Base-by-base conservation (phyloP, 495 filamentous ascomycete species). In the Aspergillus avenaceus region DNA sequence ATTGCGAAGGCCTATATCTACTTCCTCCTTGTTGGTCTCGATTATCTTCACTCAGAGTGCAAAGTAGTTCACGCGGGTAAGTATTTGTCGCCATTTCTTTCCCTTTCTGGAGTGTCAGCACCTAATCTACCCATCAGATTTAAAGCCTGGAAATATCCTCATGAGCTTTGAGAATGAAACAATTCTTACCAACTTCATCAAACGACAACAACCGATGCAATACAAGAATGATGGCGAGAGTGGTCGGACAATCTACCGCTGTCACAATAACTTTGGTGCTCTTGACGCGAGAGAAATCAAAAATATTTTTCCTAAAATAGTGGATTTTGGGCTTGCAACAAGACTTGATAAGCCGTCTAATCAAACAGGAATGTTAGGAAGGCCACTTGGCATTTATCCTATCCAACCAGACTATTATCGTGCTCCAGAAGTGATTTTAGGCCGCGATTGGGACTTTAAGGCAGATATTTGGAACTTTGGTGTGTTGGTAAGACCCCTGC, bases 391-490 rank as follows among this genome's bases (percentile, higher is more conserved):
- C n/a, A n/a, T n/a, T 29, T 47, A 62, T 55, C 64, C 64, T 13
- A 70, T 70, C 21, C 63, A 69, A 29, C 69, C 67, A 40, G 53
- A 60, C 29, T 38, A 63, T 22, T 75, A 70, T 46, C 59, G 65
- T 46, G 66, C 67, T 4, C 71, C 71, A 4, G 70, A 74, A 50
- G 51, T 69, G 0, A 60, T 70, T 19, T 44, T 72, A 37, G 55
- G 57, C 21, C 62, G 58, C 21, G 50, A 46, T 21, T 73, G 68
- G 68, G 47, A 50, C 41, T 61, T 37, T 24, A 66, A 53, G 19
- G 54, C 68, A n/a, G 66, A 73, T 54, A 67, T 73, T 14, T 74
- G 70, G 70, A 60, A 53, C 32, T 34, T 66, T 8, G 74, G 70
- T 5, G 63, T 70, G 26, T 56, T 75, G 68, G 72, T 77, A 56